Base-by-base conservation (phyloP, 1,284 basidiomycete genomes). In the Tilletia caries region DNA sequence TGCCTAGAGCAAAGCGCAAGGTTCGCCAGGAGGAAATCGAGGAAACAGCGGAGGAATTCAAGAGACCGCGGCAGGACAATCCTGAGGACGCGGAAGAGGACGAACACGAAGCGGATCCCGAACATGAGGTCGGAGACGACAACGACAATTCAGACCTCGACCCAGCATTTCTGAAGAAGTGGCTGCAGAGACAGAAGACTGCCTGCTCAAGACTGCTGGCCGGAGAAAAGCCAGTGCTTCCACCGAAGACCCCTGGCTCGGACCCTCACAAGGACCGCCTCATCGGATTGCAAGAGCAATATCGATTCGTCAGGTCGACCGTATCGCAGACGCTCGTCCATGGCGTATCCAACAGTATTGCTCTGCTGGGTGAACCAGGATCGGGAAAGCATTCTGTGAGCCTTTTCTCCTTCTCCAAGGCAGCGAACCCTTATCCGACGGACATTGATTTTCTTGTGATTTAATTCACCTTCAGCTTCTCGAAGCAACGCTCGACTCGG, bases 381-480 rank as follows among this genome's bases (percentile, higher is more conserved):
- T n/a, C 65, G 43, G 65, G 65, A 20, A 66, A 66, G 29, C 33
- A 37, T 23, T 29, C 62, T 6, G 62, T 64, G 62, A 41, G 62
- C 37, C 37, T 8, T 32, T 20, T 3, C 27, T 23, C 10, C 3
- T 64, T 37, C 62, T 44, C 15, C 27, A 20, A 8, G 48, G 8
- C 10, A 18, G 1, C 2, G 23, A 34, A 5, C 37, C 37, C 18
- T 4, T 23, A 37, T 6, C 13, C 23, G 33, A 25, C 41, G 27
- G 23, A 2, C 23, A 6, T 18, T 50, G 41, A 20, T 27, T 20
- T 50, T n/a, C 25, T 27, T 12, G 20, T 50, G 23, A 25, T 8
- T 8, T 5, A 23, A 33, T 41, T 20, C 41, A 5, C 13, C 41
- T 27, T 3, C 18, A 66, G 65, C 33, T 50, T 10, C 10, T 66